Conservation (phyloP, 306 rosid species). For the Sicyos edulis region DNA sequence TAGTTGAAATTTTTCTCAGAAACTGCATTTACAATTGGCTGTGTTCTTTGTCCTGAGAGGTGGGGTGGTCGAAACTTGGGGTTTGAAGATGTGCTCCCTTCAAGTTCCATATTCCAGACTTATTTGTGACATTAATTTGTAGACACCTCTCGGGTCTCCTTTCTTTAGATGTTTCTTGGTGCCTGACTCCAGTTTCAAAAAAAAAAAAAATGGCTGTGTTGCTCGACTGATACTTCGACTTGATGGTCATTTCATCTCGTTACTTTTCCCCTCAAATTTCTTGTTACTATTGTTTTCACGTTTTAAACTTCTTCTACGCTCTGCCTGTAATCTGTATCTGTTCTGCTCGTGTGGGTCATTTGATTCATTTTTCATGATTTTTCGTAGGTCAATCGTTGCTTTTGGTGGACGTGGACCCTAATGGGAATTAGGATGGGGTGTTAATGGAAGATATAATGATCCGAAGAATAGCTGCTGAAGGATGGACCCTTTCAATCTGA, state of each 20-base stretch:
- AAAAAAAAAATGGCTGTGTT: conserved; percentile 8
- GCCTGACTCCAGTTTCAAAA: too few species aligned
- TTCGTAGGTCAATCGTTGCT: conserved; percentile 9
- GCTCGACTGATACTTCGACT: conserved; percentile 26
- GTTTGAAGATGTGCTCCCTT: too few species aligned
- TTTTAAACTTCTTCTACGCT: not conserved
- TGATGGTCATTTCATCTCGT: conserved; percentile 19
- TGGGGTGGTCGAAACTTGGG: too few species aligned
- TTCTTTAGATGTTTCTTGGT: too few species aligned
- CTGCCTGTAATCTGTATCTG: not conserved
- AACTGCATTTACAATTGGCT: conserved; percentile 24
- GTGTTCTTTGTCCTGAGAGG: not conserved
- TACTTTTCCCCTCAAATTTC: conserved; percentile 3
- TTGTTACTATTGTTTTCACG: not conserved
- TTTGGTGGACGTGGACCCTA: conserved; percentile 10
- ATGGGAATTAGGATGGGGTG: not conserved
- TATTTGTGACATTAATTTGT: too few species aligned
- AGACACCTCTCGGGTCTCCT: too few species aligned
- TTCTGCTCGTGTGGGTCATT: not conserved
- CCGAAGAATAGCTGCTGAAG: conserved; percentile 28
- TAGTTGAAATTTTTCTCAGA: conserved; percentile 15
- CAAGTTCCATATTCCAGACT: too few species aligned
- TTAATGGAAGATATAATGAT: not conserved
- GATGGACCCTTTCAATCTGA: conserved; percentile 36
- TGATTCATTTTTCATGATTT: not conserved